phyloP scores from a whole-genome alignment of 1,284 basidiomycete species.

The Cystobasidium slooffiae region DNA sequence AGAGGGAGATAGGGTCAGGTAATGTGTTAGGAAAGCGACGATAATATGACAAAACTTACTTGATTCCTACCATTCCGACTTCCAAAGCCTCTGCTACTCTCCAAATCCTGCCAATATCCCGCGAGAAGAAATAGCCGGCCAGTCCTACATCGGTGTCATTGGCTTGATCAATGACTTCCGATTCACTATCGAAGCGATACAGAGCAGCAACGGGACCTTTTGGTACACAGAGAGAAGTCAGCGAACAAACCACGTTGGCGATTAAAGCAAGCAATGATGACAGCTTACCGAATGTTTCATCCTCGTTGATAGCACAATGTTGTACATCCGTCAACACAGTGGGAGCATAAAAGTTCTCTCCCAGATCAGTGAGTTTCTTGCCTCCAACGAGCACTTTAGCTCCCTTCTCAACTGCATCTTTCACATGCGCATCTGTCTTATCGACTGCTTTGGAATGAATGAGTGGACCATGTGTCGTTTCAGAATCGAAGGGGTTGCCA shows the following conservation, averaged over 20 bases:
- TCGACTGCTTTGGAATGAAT: slow-evolving; percentile 83
- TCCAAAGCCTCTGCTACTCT: slow-evolving; percentile 96
- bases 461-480: slow-evolving; percentile 84
- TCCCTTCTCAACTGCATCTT: slow-evolving; percentile 79
- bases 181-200: slow-evolving; percentile 79
- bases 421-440: slow-evolving; percentile 85
- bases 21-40: not conserved
- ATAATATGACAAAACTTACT: slow-evolving; percentile 1
- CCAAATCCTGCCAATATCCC: slow-evolving; percentile 88
- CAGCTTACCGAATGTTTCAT: slow-evolving; percentile 53
- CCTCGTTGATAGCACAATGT: slow-evolving; percentile 48
- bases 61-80: slow-evolving; percentile 82
- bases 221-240: not conserved
- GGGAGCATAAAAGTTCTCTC: slow-evolving; percentile 47
- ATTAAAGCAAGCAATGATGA: not conserved
- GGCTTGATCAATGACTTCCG: slow-evolving; percentile 83
- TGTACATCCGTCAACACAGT: slow-evolving; percentile 51
- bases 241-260: not conserved
- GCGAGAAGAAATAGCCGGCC: slow-evolving; percentile 82
- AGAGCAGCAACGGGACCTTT: slow-evolving; percentile 51
- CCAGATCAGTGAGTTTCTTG: slow-evolving; percentile 57
- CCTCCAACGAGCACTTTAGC: slow-evolving; percentile 89
- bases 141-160: slow-evolving; percentile 85
- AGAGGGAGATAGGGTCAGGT: not conserved
- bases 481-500: slow-evolving; percentile 81